Evolutionary conservation across 169 alveolate genomes (phyloP).

Genomic region (Eimeria mitis): DNA sequence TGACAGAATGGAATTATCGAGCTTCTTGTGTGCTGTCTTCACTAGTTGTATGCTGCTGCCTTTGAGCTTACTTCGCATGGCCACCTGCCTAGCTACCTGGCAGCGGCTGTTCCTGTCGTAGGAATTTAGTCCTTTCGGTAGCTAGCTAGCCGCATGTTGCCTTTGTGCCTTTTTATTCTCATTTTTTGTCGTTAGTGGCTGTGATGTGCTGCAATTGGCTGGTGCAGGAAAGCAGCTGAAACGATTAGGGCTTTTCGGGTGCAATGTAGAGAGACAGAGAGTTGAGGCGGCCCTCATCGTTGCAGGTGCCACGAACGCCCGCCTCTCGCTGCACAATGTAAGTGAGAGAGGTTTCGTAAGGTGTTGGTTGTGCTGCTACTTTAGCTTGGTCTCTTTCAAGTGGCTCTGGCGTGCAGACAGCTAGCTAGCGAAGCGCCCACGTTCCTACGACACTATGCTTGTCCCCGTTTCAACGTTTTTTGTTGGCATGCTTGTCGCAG

Average conservation of each 20-base stretch:
- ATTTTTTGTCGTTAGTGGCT: not conserved
- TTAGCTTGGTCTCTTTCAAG: not conserved
- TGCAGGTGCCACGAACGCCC: conserved; percentile 77
- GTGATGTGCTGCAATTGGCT: not conserved
- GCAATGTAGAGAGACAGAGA: conserved; percentile 77
- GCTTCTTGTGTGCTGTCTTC: not conserved
- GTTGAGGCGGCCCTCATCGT: conserved; percentile 69
- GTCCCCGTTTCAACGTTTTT: not conserved
- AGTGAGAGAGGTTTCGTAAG: not conserved
- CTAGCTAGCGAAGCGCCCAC: too few relatives aligned
- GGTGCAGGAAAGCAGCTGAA: conserved; percentile 68
- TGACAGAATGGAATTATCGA: not conserved
- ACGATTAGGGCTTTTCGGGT: conserved; percentile 75
- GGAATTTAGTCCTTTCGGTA: not conserved
- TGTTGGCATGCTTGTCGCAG: conserved; percentile 2
- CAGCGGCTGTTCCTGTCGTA: not conserved
- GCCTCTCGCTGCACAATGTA: conserved; percentile 74
- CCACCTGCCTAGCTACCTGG: not conserved
- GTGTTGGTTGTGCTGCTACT: not conserved
- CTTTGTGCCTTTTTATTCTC: not conserved
- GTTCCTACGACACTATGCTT: not conserved
- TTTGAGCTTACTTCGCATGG: not conserved
- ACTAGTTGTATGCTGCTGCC: not conserved
- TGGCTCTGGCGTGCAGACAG: not conserved
- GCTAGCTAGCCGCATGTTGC: not conserved